Percentiles rank a stretch among this genome's conserved stretches.
phyloP scores from a whole-genome alignment of 805 yeast genomes.

The Kockiozyma suomiensis region DNA sequence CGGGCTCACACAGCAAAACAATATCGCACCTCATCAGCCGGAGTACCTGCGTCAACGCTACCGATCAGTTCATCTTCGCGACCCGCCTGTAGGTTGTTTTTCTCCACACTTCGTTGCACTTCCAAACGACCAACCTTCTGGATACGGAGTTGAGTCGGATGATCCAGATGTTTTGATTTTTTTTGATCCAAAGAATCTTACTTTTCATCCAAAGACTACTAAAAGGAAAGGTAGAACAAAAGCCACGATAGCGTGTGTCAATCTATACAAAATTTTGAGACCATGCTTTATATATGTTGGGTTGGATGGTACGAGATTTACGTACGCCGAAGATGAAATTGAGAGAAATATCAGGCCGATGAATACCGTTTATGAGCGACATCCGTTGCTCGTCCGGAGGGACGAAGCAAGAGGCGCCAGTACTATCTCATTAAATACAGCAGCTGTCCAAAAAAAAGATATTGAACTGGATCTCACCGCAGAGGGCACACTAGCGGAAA shows the following conservation, averaged over 20 bases:
- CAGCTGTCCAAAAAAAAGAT: no score
- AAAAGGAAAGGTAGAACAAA: neutral
- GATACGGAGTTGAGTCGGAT: neutral
- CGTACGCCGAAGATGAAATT: slow-evolving; percentile 3
- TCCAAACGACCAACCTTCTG: neutral
- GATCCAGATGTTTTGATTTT: neutral
- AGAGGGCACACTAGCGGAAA: no score
- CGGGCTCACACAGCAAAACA: neutral
- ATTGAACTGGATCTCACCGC: no score
- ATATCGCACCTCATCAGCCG: neutral
- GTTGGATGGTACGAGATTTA: neutral
- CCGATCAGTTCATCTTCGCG: slow-evolving; percentile 1
- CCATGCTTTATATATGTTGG: neutral
- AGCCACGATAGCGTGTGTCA: neutral
- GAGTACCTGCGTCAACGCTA: neutral
- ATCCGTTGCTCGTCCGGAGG: no score
- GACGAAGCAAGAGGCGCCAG: no score
- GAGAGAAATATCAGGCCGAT: neutral
- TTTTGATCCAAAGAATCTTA: neutral
- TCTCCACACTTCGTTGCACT: neutral
- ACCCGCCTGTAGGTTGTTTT: neutral
- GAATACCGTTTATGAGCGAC: neutral
- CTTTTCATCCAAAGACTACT: neutral
- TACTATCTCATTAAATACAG: no score
- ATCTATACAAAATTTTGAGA: neutral